A percentile compares a stretch with the other conserved stretches of the same genome.
Conservation (phyloP, 257 asterid species). For the Asclepias syriaca region DNA sequence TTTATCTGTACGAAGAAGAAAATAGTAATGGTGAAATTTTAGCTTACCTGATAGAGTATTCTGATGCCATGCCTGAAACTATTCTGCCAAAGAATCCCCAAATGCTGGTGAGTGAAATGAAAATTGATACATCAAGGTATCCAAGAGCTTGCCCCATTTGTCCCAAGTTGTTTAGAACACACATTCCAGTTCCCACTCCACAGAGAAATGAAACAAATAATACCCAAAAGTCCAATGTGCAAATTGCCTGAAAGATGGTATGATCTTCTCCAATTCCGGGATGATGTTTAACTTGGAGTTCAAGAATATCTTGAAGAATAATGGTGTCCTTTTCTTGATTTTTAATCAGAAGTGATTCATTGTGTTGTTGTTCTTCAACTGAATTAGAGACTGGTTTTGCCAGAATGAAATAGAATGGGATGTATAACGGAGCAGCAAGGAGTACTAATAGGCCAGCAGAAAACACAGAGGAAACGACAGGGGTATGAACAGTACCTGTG, state of each 20-base stretch:
- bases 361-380: constrained; percentile 10
- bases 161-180: constrained; percentile 23
- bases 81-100: constrained; percentile 25
- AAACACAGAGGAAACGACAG: constrained; percentile 5
- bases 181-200: constrained; percentile 25
- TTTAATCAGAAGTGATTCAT: constrained; percentile 10
- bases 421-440: constrained; percentile 11
- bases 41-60: constrained; percentile 21
- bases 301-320: not conserved
- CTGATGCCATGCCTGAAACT: constrained; percentile 22
- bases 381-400: not conserved
- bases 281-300: not conserved
- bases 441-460: constrained; percentile 13
- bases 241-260: constrained; percentile 12
- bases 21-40: not conserved
- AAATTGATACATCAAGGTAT: constrained; percentile 20
- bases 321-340: not conserved
- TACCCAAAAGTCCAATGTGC: constrained; percentile 17
- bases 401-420: constrained; percentile 13
- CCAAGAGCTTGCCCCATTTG: constrained; percentile 26
- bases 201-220: constrained; percentile 21
- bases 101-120: constrained; percentile 24
- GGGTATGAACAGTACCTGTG: constrained; percentile 10
- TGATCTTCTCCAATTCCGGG: constrained; percentile 23
- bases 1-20: not conserved